A percentile compares a stretch with the other conserved stretches of the same genome.
phyloP scores from a whole-genome alignment of 2,329 filamentous ascomycete species.

The Calonectria pauciramosa region DNA sequence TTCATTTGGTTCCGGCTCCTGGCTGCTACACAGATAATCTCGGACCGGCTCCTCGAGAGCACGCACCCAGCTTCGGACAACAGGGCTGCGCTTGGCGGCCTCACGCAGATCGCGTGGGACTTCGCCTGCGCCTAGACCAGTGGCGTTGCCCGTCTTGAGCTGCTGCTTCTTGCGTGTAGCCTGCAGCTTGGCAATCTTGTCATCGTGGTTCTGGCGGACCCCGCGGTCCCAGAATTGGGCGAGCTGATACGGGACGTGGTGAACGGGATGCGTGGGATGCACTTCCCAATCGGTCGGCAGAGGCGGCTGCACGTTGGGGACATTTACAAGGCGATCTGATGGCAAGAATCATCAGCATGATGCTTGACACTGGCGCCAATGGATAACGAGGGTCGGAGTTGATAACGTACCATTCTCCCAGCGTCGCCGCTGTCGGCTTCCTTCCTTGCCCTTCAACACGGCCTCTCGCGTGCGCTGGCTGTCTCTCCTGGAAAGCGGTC shows the following conservation, averaged over 20 bases:
- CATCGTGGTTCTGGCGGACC: constrained; percentile 64
- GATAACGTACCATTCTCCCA: constrained; percentile 88
- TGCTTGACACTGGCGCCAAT: background rate
- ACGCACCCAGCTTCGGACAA: constrained; percentile 84
- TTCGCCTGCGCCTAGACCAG: constrained; percentile 62
- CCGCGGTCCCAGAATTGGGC: constrained; percentile 84
- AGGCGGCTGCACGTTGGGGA: constrained; percentile 89
- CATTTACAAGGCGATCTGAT: constrained; percentile 85
- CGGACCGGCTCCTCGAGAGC: constrained; percentile 89
- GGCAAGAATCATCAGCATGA: constrained; percentile 33
- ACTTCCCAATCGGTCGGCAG: constrained; percentile 86
- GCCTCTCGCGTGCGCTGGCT: constrained; percentile 76
- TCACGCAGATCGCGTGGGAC: constrained; percentile 86
- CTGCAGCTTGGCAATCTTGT: constrained; percentile 57
- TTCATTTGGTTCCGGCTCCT: constrained; percentile 38
- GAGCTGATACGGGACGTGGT: constrained; percentile 88
- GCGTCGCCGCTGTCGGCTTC: constrained; percentile 84
- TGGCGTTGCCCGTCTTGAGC: constrained; percentile 56
- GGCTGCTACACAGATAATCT: constrained; percentile 77
- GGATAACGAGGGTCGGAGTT: background rate
- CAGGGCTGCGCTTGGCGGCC: constrained; percentile 84
- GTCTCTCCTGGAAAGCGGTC: constrained; percentile 65
- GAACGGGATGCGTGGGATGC: constrained; percentile 83
- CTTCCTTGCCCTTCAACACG: constrained; percentile 90
- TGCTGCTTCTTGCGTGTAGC: constrained; percentile 62